Evolutionary conservation across 768 basidiomycete species (phyloP).

Genomic region (Lentinula guzmanii): DNA sequence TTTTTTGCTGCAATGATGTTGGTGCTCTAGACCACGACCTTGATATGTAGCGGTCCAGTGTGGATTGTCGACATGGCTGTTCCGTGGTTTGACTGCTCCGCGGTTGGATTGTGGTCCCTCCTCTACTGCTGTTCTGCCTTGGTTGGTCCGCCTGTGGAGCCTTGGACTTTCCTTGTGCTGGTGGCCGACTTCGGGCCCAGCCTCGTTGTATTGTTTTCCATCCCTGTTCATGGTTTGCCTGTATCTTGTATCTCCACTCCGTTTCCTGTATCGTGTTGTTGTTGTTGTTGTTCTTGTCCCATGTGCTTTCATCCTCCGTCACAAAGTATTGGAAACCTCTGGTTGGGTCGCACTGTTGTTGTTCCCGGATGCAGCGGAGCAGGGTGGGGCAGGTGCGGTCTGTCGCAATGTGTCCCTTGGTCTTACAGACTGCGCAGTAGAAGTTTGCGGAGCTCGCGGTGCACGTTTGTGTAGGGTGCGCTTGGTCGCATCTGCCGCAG

Average conservation of each 20-base stretch:
- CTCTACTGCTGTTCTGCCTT: too few species aligned
- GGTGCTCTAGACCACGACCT: too few species aligned
- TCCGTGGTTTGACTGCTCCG: too few species aligned
- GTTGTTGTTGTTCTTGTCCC: not conserved
- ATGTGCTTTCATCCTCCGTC: not conserved
- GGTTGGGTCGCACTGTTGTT: not conserved
- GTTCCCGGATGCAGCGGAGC: not conserved
- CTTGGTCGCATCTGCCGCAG: not conserved
- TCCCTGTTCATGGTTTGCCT: not conserved
- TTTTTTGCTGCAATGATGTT: too few species aligned
- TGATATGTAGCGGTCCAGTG: too few species aligned
- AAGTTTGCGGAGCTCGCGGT: not conserved
- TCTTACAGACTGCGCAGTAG: slow-evolving; percentile 5
- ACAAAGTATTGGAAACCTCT: not conserved
- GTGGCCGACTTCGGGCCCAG: not conserved
- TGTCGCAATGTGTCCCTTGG: not conserved
- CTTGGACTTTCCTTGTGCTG: too few species aligned
- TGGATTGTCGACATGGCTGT: too few species aligned
- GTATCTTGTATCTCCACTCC: not conserved
- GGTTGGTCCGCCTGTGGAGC: too few species aligned
- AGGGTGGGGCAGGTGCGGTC: not conserved
- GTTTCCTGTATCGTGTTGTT: too few species aligned
- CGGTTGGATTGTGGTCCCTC: too few species aligned
- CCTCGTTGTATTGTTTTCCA: not conserved
- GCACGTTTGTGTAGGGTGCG: not conserved